Percentiles rank a stretch among this genome's conserved stretches.
These are phyloP conservation scores for Annona cherimola DNA, from an alignment of 164 flowering plant genomes.

Conservation along the genomic window DNA sequence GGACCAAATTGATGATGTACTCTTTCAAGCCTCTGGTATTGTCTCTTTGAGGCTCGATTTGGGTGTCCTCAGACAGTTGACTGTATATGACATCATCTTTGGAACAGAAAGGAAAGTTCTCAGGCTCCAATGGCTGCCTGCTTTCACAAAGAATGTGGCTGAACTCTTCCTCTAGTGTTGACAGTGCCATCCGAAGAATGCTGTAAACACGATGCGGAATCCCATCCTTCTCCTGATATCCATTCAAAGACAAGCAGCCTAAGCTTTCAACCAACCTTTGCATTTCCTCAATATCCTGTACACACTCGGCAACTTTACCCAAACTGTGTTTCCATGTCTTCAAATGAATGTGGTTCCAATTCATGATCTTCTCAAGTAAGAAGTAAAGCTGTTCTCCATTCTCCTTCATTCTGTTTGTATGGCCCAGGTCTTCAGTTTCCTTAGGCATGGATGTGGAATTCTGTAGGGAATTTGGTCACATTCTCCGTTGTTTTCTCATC, in stretches of 20 bases:
- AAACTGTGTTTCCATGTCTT: constrained; percentile 71
- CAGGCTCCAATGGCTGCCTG: constrained; percentile 65
- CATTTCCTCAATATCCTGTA: constrained; percentile 51
- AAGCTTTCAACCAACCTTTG: constrained; percentile 38
- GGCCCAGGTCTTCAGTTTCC: not conserved
- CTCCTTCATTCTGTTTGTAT: not conserved
- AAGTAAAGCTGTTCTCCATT: constrained; percentile 19
- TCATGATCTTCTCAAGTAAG: constrained; percentile 47
- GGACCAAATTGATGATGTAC: constrained; percentile 40
- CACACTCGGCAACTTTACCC: constrained; percentile 48
- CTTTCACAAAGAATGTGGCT: constrained; percentile 50
- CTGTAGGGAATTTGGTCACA: constrained; percentile 7
- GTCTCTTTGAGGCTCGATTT: constrained; percentile 1
- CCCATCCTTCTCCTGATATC: constrained; percentile 21
- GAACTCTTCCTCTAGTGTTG: constrained; percentile 77
- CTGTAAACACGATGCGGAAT: constrained; percentile 42
- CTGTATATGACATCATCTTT: constrained; percentile 36
- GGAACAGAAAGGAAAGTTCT: constrained; percentile 61
- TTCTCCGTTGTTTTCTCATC: constrained; percentile 23
- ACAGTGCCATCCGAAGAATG: constrained; percentile 71
- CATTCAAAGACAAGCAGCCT: constrained; percentile 26
- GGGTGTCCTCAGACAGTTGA: not conserved
- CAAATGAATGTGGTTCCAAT: constrained; percentile 52
- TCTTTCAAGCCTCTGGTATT: not conserved
- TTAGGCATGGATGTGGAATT: constrained; percentile 1